Base-by-base conservation (phyloP, 192 early-diverging fungal genomes). In the Geranomyces variabilis region DNA sequence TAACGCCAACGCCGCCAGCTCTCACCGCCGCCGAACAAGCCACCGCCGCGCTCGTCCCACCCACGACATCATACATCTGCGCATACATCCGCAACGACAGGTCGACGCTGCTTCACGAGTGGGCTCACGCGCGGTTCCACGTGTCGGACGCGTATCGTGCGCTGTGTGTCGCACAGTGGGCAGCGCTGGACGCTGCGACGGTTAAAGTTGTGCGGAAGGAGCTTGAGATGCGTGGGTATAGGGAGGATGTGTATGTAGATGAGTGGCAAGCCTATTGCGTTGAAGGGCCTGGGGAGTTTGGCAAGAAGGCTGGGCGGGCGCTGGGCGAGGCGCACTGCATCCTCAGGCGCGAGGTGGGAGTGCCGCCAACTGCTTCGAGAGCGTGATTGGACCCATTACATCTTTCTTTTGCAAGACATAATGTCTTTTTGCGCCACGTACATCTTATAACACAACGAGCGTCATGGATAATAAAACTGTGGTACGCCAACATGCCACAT, bases 181-280 rank as follows among this genome's bases (percentile, higher is more conserved):
- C 34, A 3, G 62, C 45, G 0, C 60, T 79, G 34, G 76, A 70
- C 29, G 45, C 36, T 30, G 47, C 5, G 0, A 17, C 67, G 13
- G 57, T 48, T 26, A 41, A 31, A 14, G 75, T 60, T 14, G 68
- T 86, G 13, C 41, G 53, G n/a, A 75, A 77, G 47, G 83, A 84
- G 69, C 73, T 87, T 19, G 44, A 21, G 12, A 30, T 82, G 72
- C 67, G 83, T 58, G 74, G 77, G 22, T 87, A 87, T 74, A 28
- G 51, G 33, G 49, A 59, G 15, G 63, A 68, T 13, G 80, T 77
- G 1, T 67, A 63, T 47, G 51, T 80, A 36, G 85, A 87, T 60
- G 85, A 87, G 64, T 87, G 85, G 67, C 85, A 87, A 46, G 85
- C 85, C 0, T 87, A 83, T 59, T 60, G 80, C 41, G 71, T 80